phyloP scores from a whole-genome alignment of 495 filamentous ascomycete genomes.

The Jackrogersella multiformis region DNA sequence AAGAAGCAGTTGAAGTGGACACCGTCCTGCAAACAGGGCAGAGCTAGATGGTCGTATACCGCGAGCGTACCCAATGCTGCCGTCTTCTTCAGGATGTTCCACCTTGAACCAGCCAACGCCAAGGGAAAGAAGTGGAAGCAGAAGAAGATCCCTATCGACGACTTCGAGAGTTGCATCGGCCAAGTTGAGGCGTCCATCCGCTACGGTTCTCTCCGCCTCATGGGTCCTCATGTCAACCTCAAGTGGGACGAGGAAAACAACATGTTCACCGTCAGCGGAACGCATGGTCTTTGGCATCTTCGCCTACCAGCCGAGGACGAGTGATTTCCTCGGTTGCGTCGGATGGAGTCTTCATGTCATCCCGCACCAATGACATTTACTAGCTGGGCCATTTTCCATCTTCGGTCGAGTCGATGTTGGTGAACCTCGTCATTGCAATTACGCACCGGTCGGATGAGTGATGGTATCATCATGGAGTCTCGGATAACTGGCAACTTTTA shows the following conservation, averaged over 20 bases:
- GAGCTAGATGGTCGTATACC: not conserved
- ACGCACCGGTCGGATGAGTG: not conserved
- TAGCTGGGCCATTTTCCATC: not conserved
- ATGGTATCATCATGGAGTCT: not conserved
- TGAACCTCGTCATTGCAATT: not conserved
- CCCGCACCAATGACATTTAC: not conserved
- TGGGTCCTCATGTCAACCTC: slow-evolving; percentile 3
- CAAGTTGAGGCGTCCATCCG: not conserved
- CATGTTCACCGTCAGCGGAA: slow-evolving; percentile 15
- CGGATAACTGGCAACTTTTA: not conserved
- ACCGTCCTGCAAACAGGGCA: not conserved
- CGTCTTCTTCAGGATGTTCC: slow-evolving; percentile 16
- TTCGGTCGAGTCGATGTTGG: not conserved
- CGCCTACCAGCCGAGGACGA: not conserved
- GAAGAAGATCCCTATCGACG: slow-evolving; percentile 10
- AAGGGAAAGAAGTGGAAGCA: slow-evolving; percentile 24
- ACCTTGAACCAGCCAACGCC: not conserved
- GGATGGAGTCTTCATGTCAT: not conserved
- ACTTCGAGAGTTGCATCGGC: slow-evolving; percentile 3
- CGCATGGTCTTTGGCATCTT: slow-evolving; percentile 5
- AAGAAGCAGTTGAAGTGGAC: slow-evolving; percentile 8
- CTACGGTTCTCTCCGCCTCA: not conserved
- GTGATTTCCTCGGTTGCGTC: not conserved
- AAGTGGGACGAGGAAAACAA: slow-evolving; percentile 13
- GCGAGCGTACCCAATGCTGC: not conserved